A percentile compares a stretch with the other conserved stretches of the same genome.
Evolutionary conservation across 106 monocot genomes (phyloP).

Genomic region (Dendrobium officinale): DNA sequence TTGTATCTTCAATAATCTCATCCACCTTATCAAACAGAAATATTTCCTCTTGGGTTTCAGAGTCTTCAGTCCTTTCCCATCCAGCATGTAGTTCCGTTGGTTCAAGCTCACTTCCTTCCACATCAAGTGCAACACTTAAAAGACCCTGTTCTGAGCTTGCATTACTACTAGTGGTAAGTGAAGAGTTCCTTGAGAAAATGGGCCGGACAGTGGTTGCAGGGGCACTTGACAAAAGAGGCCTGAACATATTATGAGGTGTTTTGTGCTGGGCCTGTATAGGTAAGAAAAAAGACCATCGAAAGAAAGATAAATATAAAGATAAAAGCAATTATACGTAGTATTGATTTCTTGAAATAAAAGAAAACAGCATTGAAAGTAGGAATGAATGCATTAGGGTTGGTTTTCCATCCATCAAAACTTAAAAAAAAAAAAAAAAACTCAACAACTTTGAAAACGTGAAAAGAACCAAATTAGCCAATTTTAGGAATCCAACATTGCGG

Average conservation of each 20-base stretch:
- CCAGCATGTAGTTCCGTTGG: conserved; percentile 17
- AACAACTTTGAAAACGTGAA: background rate
- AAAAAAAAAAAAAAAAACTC: background rate
- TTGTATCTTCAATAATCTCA: conserved; percentile 33
- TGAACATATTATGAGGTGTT: conserved; percentile 87
- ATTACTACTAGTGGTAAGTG: conserved; percentile 77
- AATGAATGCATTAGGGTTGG: background rate
- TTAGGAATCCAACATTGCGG: background rate
- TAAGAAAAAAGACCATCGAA: background rate
- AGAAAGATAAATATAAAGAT: background rate
- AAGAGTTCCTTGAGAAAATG: conserved; percentile 78
- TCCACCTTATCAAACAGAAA: conserved; percentile 62
- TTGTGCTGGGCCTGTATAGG: conserved; percentile 61
- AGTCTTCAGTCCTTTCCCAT: conserved; percentile 34
- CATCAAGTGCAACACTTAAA: conserved; percentile 27
- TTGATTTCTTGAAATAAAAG: background rate
- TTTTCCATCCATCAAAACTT: background rate
- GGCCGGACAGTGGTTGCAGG: conserved; percentile 61
- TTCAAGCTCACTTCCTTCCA: conserved; percentile 17
- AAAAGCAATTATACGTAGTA: background rate
- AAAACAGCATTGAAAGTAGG: background rate
- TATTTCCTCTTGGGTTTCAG: conserved; percentile 47
- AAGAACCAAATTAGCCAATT: background rate
- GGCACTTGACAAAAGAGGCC: conserved; percentile 87
- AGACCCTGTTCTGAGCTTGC: conserved; percentile 76